phyloP scores from a whole-genome alignment of 2,329 filamentous ascomycete species.

The Aspergillus pseudoterreus region DNA sequence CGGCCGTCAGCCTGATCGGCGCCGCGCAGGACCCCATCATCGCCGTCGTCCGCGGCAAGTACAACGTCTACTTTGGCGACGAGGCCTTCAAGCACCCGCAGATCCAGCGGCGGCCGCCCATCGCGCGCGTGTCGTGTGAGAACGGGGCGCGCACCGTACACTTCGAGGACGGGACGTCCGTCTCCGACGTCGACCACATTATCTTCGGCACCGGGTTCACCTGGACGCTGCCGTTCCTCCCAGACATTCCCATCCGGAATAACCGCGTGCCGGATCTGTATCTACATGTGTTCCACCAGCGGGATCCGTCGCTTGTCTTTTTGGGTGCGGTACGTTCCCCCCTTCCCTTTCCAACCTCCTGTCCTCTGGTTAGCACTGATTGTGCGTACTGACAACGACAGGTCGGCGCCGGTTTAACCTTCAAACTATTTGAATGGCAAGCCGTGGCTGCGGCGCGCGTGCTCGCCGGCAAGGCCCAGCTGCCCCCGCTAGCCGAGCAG shows the following conservation, averaged over 20 bases:
- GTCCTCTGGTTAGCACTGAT: not conserved
- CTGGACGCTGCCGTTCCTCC: constrained; percentile 62
- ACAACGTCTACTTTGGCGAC: constrained; percentile 56
- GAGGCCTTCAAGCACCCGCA: constrained; percentile 58
- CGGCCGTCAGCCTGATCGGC: constrained; percentile 51
- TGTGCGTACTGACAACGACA: constrained; percentile 17
- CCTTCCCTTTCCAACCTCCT: not conserved
- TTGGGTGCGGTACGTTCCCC: constrained; percentile 43
- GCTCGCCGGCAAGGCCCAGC: constrained; percentile 50
- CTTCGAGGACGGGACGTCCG: constrained; percentile 53
- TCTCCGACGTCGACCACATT: constrained; percentile 57
- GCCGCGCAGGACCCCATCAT: constrained; percentile 48
- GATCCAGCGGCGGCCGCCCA: constrained; percentile 28
- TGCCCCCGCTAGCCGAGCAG: constrained; percentile 52
- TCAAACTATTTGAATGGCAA: constrained; percentile 68
- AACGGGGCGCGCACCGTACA: constrained; percentile 46
- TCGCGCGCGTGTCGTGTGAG: constrained; percentile 36
- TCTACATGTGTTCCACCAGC: constrained; percentile 34
- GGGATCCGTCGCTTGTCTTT: constrained; percentile 31
- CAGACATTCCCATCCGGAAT: constrained; percentile 39
- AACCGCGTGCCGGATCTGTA: constrained; percentile 34
- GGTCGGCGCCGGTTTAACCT: constrained; percentile 51
- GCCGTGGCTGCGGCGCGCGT: constrained; percentile 59
- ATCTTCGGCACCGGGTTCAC: constrained; percentile 66
- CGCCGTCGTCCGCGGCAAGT: constrained; percentile 52